phyloP scores from a whole-genome alignment of 2,329 filamentous ascomycete species.

The Claviceps sp. region DNA sequence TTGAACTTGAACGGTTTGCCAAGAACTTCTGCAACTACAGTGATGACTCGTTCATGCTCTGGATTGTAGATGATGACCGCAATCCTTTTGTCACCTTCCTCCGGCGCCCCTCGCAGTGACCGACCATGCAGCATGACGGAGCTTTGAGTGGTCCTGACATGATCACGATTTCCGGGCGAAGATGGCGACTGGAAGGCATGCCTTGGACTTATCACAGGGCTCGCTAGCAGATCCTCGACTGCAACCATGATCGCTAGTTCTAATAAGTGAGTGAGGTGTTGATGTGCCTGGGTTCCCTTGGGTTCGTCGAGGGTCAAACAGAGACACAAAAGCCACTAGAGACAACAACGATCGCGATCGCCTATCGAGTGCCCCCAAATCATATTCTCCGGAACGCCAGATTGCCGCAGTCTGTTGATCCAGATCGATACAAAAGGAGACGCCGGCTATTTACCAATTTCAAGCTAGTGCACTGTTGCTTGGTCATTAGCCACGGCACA shows the following conservation, averaged over 20 bases:
- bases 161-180: conserved; percentile 15
- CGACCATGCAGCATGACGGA: conserved; percentile 22
- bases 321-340: neutral
- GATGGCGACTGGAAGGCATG: conserved; percentile 13
- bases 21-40: conserved; percentile 63
- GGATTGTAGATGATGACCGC: conserved; percentile 56
- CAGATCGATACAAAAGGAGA: neutral
- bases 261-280: neutral
- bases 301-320: neutral
- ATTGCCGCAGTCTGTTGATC: neutral
- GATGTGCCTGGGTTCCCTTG: neutral
- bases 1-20: conserved; percentile 57
- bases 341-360: neutral
- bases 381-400: neutral
- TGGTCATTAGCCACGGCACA: neutral
- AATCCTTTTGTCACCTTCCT: conserved; percentile 42
- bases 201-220: conserved; percentile 18
- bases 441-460: neutral
- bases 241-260: conserved; percentile 19
- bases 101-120: conserved; percentile 31
- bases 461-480: neutral
- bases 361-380: neutral
- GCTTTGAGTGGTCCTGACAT: conserved; percentile 23
- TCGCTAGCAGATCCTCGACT: conserved; percentile 24
- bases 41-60: conserved; percentile 61